Evolutionary conservation across 371 early-diverging fungal species (phyloP), one percentile per base, ranked within the genome.

Genomic region (Polyrhizophydium stewartii): DNA sequence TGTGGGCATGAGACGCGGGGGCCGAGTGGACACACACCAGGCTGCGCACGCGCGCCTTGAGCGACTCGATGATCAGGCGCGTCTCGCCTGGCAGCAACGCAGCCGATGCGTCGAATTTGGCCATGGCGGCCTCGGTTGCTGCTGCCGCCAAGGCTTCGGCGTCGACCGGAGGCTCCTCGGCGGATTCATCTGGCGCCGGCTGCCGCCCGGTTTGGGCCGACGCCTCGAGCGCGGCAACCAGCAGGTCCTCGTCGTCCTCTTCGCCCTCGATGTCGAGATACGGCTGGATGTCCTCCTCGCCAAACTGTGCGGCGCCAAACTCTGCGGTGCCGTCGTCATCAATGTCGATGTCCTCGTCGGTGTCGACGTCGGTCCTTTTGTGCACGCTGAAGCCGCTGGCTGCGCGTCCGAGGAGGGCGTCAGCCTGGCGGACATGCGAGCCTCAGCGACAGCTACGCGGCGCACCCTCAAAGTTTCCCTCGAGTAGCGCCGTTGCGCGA

Each of bases 401-500:
- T 61, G 62, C 41, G n/a, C 55, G 10, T 19, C 13, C 50, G 0
- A 61, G 13, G 52, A 30, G 12, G 25, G 12, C 33, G 37, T 28
- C 38, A 12, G n/a, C n/a, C n/a, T 27, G 12, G 31, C 33, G 17
- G 2, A 24, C 33, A 9, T 32, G 13, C 13, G 6, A 9, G 30
- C 31, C 6, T 25, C 46, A 46, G 22, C 19, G 9, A 46, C 46
- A 5, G 22, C 19, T 25, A 7, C 9, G 25, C 21, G 21, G 12
- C 19, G 31, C 49, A 49, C 37, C 51, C 27, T 28, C 25, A 60
- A 82, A 84, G 9, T 89, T 87, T n/a, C 92, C 92, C 64, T 92
- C 91, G 67, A 92, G 78, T 76, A 93, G 74, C 0, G 93, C 85
- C 0, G 91, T 87, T 0, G 88, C 89, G 22, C 94, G 81, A 7